phyloP scores from a whole-genome alignment of 495 filamentous ascomycete species.

The Xylaria nigripes region DNA sequence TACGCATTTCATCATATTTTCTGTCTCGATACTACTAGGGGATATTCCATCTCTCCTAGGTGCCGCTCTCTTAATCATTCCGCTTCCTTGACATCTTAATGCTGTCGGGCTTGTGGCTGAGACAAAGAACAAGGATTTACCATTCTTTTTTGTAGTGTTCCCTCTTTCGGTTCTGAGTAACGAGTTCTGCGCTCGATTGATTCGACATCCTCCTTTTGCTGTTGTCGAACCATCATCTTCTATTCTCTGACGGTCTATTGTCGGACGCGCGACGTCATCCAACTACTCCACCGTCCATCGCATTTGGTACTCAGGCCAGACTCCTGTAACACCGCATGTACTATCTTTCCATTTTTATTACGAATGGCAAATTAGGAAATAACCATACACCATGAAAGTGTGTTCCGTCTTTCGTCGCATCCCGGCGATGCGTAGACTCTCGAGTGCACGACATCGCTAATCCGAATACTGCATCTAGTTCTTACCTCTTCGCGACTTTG shows the following conservation, averaged over 20 bases:
- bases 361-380: background rate
- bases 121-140: background rate
- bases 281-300: background rate
- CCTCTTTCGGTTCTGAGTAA: background rate
- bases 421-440: background rate
- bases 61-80: background rate
- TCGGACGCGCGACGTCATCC: constrained; percentile 11
- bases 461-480: constrained; percentile 47
- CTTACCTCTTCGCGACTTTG: constrained; percentile 80
- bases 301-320: background rate
- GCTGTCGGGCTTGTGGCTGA: background rate
- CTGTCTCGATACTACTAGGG: too few species aligned
- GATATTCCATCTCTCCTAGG: too few species aligned
- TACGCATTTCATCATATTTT: too few species aligned
- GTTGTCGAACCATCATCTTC: background rate
- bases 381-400: constrained; percentile 8
- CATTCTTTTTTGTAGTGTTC: background rate
- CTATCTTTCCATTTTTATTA: background rate
- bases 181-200: background rate
- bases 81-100: background rate
- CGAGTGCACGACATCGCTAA: constrained; percentile 1
- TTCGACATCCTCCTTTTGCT: background rate
- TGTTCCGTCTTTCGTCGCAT: background rate
- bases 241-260: constrained; percentile 5
- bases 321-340: background rate